Evolutionary conservation across 2,329 filamentous ascomycete genomes (phyloP).

Genomic region (Falciphora oryzae): DNA sequence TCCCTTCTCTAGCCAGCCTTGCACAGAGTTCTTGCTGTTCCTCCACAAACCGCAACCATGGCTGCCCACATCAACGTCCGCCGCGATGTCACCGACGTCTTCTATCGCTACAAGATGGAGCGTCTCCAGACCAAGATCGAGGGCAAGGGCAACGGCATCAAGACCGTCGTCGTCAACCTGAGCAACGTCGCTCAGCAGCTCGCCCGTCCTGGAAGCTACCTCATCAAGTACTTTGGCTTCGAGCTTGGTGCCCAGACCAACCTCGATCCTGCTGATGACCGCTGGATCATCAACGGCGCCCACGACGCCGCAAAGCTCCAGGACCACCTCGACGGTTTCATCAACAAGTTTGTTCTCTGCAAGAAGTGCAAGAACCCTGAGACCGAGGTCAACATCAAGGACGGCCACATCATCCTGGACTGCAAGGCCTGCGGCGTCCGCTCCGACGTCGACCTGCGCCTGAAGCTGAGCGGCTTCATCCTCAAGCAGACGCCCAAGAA

Average conservation of each 20-base stretch:
- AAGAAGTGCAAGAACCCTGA: conserved; percentile 99
- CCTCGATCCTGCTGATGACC: conserved; percentile 92
- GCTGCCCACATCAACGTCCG: conserved; percentile 90
- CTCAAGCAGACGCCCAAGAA: conserved; percentile 90
- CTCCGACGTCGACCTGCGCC: conserved; percentile 81
- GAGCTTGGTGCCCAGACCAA: conserved; percentile 98
- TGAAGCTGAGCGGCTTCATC: conserved; percentile 97
- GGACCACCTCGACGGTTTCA: conserved; percentile 97
- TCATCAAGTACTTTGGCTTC: conserved; percentile 99
- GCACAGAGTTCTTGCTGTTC: conserved; percentile 18
- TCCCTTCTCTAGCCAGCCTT: conserved; percentile 18
- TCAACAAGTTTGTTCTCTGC: conserved; percentile 97
- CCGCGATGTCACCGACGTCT: conserved; percentile 95
- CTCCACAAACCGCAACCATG: conserved; percentile 62
- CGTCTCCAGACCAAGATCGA: conserved; percentile 97
- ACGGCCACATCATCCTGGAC: conserved; percentile 84
- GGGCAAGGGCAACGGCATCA: conserved; percentile 99
- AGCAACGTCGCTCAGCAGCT: conserved; percentile 89
- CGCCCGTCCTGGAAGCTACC: conserved; percentile 83
- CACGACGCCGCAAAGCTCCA: conserved; percentile 94
- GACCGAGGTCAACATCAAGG: conserved; percentile 93
- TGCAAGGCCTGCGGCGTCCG: conserved; percentile 98
- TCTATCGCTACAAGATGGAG: conserved; percentile 99
- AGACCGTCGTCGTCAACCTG: conserved; percentile 95
- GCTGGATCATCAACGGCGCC: conserved; percentile 99